These are phyloP conservation scores for Raddia distichophylla DNA, from an alignment of 176 grass and related monocot species.

Conservation along the genomic window DNA sequence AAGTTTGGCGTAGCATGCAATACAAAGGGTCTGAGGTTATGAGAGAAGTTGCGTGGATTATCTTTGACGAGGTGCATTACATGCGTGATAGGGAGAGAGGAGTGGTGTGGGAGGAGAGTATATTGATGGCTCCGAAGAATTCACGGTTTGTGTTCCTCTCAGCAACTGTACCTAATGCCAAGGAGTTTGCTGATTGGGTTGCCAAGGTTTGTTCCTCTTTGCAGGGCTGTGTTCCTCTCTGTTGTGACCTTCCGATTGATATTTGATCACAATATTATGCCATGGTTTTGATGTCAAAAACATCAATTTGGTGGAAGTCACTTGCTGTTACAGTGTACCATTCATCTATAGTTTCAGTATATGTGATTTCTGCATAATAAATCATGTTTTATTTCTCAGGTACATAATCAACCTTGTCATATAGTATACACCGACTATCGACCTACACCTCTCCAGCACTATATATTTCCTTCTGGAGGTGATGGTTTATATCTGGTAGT, in stretches of 20 bases:
- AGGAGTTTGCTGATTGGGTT: conserved; percentile 98
- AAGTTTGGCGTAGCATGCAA: conserved; percentile 99
- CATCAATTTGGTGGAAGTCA: background rate
- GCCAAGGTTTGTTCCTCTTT: conserved; percentile 61
- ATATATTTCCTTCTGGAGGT: conserved; percentile 92
- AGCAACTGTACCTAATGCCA: conserved; percentile 92
- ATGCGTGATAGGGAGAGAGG: conserved; percentile 97
- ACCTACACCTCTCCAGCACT: conserved; percentile 95
- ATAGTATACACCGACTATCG: conserved; percentile 97
- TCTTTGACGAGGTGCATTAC: conserved; percentile 98
- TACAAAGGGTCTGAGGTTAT: conserved; percentile 95
- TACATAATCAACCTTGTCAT: conserved; percentile 97
- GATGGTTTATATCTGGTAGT: conserved; percentile 92
- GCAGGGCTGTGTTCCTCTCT: background rate
- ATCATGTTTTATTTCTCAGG: conserved; percentile 54
- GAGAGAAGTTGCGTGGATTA: conserved; percentile 93
- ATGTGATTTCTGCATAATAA: background rate
- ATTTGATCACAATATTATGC: background rate
- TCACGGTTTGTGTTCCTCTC: conserved; percentile 97
- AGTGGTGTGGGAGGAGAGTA: conserved; percentile 99
- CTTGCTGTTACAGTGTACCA: background rate
- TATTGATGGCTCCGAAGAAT: conserved; percentile 94
- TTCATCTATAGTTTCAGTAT: background rate
- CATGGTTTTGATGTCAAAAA: background rate
- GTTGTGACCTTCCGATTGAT: background rate